phyloP scores from a whole-genome alignment of 2,329 filamentous ascomycete species.

The Neocucurbitaria cava region DNA sequence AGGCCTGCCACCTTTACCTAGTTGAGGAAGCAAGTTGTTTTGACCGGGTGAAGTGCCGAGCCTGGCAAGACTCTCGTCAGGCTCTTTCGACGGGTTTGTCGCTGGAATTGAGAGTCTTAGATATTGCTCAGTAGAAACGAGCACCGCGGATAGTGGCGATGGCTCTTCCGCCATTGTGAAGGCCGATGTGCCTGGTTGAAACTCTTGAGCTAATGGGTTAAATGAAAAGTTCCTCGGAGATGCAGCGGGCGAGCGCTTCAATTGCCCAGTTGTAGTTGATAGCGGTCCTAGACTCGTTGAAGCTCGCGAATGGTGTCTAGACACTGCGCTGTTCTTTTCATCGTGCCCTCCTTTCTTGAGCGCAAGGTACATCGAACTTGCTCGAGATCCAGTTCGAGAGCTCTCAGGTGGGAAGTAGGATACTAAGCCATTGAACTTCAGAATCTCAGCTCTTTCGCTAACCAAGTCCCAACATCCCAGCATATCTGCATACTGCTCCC shows the following conservation, averaged over 20 bases:
- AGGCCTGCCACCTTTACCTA: conserved; percentile 19
- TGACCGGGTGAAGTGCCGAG: conserved; percentile 25
- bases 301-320: conserved; percentile 27
- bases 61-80: conserved; percentile 25
- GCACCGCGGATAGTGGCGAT: conserved; percentile 18
- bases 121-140: conserved; percentile 35
- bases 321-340: conserved; percentile 14
- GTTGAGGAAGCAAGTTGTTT: conserved; percentile 22
- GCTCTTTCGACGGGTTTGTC: conserved; percentile 23
- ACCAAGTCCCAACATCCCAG: conserved; percentile 66
- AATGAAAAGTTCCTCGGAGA: conserved; percentile 43
- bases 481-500: conserved; percentile 64
- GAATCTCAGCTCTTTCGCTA: conserved; percentile 62
- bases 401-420: conserved; percentile 40
- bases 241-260: conserved; percentile 31
- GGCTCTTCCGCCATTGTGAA: conserved; percentile 23
- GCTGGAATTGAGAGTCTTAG: conserved; percentile 40
- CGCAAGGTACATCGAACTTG: conserved; percentile 33
- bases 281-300: conserved; percentile 38
- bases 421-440: conserved; percentile 61
- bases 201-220: conserved; percentile 47
- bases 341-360: conserved; percentile 23
- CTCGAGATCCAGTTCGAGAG: conserved; percentile 33
- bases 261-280: conserved; percentile 12
- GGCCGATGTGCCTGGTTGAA: conserved; percentile 32